Base-by-base conservation (phyloP, 2,329 filamentous ascomycete genomes). In the Phoma herbarum region DNA sequence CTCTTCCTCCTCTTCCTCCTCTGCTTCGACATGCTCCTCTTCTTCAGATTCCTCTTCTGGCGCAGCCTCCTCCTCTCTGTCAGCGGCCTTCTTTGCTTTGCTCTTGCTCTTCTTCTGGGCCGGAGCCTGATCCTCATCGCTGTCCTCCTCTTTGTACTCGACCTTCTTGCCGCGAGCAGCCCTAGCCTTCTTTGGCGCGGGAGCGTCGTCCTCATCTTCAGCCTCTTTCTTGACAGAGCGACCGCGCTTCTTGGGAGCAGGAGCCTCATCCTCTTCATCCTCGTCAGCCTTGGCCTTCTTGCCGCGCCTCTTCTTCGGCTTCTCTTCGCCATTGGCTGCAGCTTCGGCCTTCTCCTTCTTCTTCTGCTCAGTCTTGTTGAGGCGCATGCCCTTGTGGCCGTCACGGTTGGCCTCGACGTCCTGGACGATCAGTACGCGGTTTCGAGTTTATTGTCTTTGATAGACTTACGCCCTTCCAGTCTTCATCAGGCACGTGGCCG, bases 401-500 rank as follows among this genome's bases (percentile, higher is more conserved):
- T 86, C 88, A 20, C 85, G 82, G 73, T 95, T 96, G 79, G 86
- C 85, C 71, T 90, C 89, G 3, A 86, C 81, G 65, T 96, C 91
- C 91, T 95, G 49, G 6, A 22, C 26, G 22, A 58, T 69, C 28
- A 68, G 64, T 44, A 35, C 23, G 12, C 41, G 28, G 6, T 28
- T 6, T 3, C 20, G 14, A 11, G 12, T 1, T 6, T 1, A 14
- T 14, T 3, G 6, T 12, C 18, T 18, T 44, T 6, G n/a, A 1
- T 29, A 2, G 44, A 47, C 90, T 79, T 84, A 96, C 93, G 12
- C 92, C 92, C 31, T 90, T 94, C 87, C 92, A 97, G 68, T 97
- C 94, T 50, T 91, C 89, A 41, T 92, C 84, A 66, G 90, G 89
- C 68, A 98, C 89, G 69, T 95, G 91, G 23, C 92, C 92, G 73